Conservation (phyloP, 2,329 filamentous ascomycete genomes). For the Paracorniculantispora psalliotae region DNA sequence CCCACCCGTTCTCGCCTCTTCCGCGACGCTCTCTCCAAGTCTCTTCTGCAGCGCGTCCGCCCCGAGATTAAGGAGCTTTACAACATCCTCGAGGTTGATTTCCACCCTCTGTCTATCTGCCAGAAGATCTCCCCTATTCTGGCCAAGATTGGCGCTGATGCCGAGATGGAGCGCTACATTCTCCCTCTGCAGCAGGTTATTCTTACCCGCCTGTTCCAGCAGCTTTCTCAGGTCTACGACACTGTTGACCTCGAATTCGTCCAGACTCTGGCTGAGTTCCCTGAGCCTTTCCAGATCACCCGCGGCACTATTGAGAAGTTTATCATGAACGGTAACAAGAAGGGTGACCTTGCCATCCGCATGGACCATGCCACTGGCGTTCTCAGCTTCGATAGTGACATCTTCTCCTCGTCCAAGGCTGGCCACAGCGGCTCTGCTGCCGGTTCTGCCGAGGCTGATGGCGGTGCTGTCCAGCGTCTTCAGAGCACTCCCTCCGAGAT, state of each 20-base stretch:
- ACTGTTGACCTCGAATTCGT: constrained; percentile 94
- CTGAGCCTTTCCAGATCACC: constrained; percentile 90
- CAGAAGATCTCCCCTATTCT: constrained; percentile 98
- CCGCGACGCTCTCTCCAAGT: constrained; percentile 93
- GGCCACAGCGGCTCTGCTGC: constrained; percentile 77
- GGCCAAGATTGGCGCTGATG: constrained; percentile 83
- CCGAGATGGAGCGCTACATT: constrained; percentile 97
- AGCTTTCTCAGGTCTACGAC: constrained; percentile 97
- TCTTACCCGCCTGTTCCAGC: constrained; percentile 95
- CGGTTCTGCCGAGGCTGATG: constrained; percentile 82
- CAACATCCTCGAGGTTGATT: constrained; percentile 98
- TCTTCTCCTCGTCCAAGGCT: constrained; percentile 95
- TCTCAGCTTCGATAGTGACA: constrained; percentile 94
- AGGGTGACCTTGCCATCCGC: constrained; percentile 93
- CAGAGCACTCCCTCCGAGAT: constrained; percentile 98
- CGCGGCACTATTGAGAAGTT: constrained; percentile 96
- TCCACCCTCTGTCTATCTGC: constrained; percentile 97
- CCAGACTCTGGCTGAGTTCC: constrained; percentile 89
- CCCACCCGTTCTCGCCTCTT: constrained; percentile 88
- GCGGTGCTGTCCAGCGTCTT: constrained; percentile 82
- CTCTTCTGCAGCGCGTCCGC: constrained; percentile 83
- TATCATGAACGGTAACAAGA: constrained; percentile 99
- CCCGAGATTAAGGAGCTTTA: constrained; percentile 96
- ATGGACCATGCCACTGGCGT: constrained; percentile 94
- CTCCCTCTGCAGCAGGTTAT: constrained; percentile 96